phyloP scores from a whole-genome alignment of 148 eudicot genomes.

The Talinum fruticosum region DNA sequence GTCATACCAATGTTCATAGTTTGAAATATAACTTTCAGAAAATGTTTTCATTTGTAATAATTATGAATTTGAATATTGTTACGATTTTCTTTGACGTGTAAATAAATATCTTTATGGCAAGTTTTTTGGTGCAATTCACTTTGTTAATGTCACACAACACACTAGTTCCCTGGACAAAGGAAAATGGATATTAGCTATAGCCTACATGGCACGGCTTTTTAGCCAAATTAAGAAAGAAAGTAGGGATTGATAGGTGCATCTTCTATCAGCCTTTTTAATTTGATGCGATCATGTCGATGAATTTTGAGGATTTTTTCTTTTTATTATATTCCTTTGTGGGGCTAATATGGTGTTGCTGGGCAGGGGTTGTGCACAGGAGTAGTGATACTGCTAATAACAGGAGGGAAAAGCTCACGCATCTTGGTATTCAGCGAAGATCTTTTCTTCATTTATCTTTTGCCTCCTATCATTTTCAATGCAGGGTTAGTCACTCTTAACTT shows the following conservation, averaged over 20 bases:
- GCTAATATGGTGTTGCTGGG: not conserved
- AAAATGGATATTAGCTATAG: too few relatives aligned
- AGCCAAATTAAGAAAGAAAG: too few relatives aligned
- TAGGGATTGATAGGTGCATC: not conserved
- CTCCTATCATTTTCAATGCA: constrained; percentile 85
- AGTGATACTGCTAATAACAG: constrained; percentile 51
- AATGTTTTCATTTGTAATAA: too few relatives aligned
- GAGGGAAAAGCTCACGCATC: constrained; percentile 63
- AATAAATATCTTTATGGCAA: too few relatives aligned
- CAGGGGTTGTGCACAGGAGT: constrained; percentile 70
- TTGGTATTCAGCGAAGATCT: constrained; percentile 79
- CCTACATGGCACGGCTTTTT: too few relatives aligned
- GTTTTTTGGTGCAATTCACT: too few relatives aligned
- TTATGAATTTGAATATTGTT: too few relatives aligned
- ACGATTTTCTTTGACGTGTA: too few relatives aligned
- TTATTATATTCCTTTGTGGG: not conserved
- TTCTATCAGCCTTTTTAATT: not conserved
- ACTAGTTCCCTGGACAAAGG: too few relatives aligned
- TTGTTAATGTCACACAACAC: too few relatives aligned
- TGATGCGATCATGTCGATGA: not conserved
- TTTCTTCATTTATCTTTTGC: constrained; percentile 79
- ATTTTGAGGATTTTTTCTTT: not conserved
- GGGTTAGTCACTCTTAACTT: constrained; percentile 42
- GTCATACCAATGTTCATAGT: too few relatives aligned
- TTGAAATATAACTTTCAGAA: too few relatives aligned